A percentile compares a stretch with the other conserved stretches of the same genome.
Evolutionary conservation across 306 rosid species (phyloP).

Genomic region (Oemleria cerasiformis): DNA sequence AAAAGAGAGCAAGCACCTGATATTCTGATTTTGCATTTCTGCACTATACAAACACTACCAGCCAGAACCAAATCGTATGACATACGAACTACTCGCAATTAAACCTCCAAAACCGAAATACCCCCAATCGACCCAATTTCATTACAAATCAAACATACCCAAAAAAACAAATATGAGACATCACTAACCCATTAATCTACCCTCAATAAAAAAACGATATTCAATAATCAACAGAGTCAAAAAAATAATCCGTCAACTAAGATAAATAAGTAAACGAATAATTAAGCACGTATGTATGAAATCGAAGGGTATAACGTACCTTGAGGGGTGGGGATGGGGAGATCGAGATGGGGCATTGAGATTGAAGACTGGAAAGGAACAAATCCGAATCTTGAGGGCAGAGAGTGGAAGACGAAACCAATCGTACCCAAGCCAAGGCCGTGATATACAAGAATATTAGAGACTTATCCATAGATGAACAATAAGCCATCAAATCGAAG

Average conservation of each 20-base stretch:
- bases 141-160: neutral
- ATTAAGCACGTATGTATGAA: neutral
- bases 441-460: constrained; percentile 34
- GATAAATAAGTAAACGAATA: neutral
- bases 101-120: neutral
- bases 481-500: neutral
- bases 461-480: constrained; percentile 36
- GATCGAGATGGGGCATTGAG: constrained; percentile 55
- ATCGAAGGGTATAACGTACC: constrained; percentile 30
- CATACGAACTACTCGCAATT: neutral
- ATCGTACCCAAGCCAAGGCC: constrained; percentile 29
- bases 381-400: constrained; percentile 36
- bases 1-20: no score
- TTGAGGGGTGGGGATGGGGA: constrained; percentile 53
- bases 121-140: neutral
- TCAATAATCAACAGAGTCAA: constrained; percentile 14
- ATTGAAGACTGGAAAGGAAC: constrained; percentile 47
- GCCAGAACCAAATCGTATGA: no score
- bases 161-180: neutral
- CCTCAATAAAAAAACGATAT: neutral
- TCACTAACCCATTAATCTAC: neutral
- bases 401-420: constrained; percentile 23
- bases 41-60: no score
- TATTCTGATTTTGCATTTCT: no score
- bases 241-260: neutral